Conservation (phyloP, 768 basidiomycete species). For the Lentinula sp. region DNA sequence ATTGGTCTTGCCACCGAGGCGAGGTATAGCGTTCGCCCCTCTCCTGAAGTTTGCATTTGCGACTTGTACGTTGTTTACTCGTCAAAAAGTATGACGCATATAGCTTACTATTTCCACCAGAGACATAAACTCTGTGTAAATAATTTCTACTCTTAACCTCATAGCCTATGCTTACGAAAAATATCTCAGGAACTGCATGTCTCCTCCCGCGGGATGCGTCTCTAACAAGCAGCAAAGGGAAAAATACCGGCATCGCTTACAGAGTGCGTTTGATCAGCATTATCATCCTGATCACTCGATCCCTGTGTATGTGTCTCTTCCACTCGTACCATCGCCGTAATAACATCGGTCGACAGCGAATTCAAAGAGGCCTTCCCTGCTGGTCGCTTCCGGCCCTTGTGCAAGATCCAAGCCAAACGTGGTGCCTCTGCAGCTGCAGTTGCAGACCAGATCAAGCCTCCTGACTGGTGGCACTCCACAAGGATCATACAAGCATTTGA, state of each 20-base stretch:
- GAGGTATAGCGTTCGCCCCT: constrained; percentile 66
- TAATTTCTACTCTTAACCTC: constrained; percentile 10
- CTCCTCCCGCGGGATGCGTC: constrained; percentile 69
- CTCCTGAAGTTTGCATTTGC: constrained; percentile 80
- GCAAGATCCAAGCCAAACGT: constrained; percentile 84
- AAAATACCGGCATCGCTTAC: constrained; percentile 65
- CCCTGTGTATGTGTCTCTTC: constrained; percentile 42
- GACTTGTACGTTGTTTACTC: constrained; percentile 57
- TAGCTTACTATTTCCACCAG: constrained; percentile 26
- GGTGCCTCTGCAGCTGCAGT: constrained; percentile 75
- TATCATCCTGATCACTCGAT: constrained; percentile 88
- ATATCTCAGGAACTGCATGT: constrained; percentile 58
- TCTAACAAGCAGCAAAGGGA: constrained; percentile 79
- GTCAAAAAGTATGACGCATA: not conserved
- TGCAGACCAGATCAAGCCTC: constrained; percentile 85
- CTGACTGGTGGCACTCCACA: constrained; percentile 93
- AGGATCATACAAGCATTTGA: constrained; percentile 90
- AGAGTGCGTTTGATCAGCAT: constrained; percentile 76
- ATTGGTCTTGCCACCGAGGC: constrained; percentile 86
- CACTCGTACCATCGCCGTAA: constrained; percentile 3
- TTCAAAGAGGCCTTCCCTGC: constrained; percentile 95
- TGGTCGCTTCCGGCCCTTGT: constrained; percentile 84
- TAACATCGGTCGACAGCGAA: constrained; percentile 43
- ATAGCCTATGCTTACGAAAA: constrained; percentile 5
- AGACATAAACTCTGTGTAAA: constrained; percentile 76